Base-by-base conservation (phyloP, 176 grass and related monocot species). In the Zoysia pacifica region DNA sequence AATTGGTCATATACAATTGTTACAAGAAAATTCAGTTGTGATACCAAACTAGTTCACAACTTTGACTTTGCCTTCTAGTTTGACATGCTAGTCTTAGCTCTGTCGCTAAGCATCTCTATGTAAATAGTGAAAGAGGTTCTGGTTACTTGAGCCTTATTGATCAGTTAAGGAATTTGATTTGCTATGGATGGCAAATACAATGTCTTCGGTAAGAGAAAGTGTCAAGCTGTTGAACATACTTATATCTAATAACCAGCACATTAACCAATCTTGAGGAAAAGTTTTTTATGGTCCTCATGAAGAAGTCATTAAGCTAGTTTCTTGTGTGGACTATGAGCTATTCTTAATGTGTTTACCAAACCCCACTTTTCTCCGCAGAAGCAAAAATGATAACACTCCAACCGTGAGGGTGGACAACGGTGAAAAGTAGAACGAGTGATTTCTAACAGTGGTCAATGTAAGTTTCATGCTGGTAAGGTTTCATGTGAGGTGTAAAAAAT, bases 21-120 rank as follows among this genome's bases (percentile, higher is more conserved):
- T 63, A 46, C 70, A 75, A 80, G 70, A 63, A 86, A 86, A 79
- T 18, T 48, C 64, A 43, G 11, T 72, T 86, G 18, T 74, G 79
- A 49, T 79, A 15, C 55, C 70, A 80, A 69, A 79, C 67, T 73
- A 11, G 86, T 28, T 49, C 83, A 83, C 52, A 63, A 37, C 14
- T 62, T 77, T 82, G 73, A 86, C 73, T 64, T 53, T n/a, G 44
- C 19, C 9, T 14, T 36, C 45, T 60, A 55, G 51, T 86, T 80
- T 75, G 62, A 67, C 62, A 43, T 49, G 44, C 6, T 86, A 72
- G 59, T 51, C 73, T 70, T 37, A 59, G 9, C 79, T 81, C 14
- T 76, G 61, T 67, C 61, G 45, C 60, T 78, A 63, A 37, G n/a
- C 12, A 78, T 43, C 36, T 51, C 20, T 63, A 7, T 8, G 52